Evolutionary conservation across 805 yeast genomes (phyloP).

Genomic region (Novakomyces olei): DNA sequence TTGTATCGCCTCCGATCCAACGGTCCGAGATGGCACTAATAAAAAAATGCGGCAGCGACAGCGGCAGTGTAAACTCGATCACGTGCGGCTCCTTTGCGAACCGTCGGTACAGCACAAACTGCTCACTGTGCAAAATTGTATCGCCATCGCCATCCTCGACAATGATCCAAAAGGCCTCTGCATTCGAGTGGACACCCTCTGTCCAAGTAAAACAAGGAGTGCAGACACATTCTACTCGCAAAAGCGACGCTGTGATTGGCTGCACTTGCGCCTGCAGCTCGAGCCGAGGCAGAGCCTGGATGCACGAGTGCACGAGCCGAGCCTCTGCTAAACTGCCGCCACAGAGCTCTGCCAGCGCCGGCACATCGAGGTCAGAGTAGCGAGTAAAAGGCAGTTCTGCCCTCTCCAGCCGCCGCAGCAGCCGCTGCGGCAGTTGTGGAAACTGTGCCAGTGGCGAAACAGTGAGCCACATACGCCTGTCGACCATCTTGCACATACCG

Average conservation of each 20-base stretch:
- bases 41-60: constrained; percentile 54
- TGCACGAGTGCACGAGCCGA: constrained; percentile 25
- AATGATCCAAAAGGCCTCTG: constrained; percentile 44
- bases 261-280: constrained; percentile 37
- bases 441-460: constrained; percentile 77
- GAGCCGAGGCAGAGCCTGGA: constrained; percentile 55
- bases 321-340: constrained; percentile 52
- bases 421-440: constrained; percentile 41
- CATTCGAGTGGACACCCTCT: constrained; percentile 31
- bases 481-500: constrained; percentile 59
- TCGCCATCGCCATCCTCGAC: constrained; percentile 79
- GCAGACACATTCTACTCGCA: constrained; percentile 44
- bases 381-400: constrained; percentile 67
- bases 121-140: constrained; percentile 35
- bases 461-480: constrained; percentile 60
- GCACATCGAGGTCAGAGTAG: constrained; percentile 45
- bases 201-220: constrained; percentile 69
- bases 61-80: constrained; percentile 42
- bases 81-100: constrained; percentile 32
- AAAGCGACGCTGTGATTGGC: constrained; percentile 52
- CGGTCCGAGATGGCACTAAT: constrained; percentile 52
- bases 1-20: constrained; percentile 61
- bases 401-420: constrained; percentile 52
- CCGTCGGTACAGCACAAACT: constrained; percentile 28
- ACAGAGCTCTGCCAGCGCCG: constrained; percentile 66